These are phyloP conservation scores for Cutaneotrichosporon cutaneum DNA, from an alignment of 1,284 basidiomycete genomes.

Conservation along the genomic window DNA sequence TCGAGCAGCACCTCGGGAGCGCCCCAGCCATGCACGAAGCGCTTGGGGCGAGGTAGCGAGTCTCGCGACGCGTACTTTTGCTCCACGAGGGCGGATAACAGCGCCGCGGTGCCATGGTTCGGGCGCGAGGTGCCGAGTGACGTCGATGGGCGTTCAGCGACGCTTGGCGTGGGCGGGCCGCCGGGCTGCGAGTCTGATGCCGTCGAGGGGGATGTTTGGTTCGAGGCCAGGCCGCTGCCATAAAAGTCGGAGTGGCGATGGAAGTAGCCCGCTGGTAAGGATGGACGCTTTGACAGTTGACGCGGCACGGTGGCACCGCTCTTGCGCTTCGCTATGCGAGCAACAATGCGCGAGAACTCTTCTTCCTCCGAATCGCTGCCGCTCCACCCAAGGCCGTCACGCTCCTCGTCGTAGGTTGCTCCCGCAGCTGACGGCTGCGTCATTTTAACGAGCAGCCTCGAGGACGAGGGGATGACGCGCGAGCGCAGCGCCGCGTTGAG, in stretches of 20 bases:
- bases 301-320: slow-evolving; percentile 3
- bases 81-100: slow-evolving; percentile 24
- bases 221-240: neutral
- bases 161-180: slow-evolving; percentile 11
- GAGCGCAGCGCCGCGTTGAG: slow-evolving; percentile 34
- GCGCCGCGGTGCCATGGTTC: slow-evolving; percentile 17
- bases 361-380: slow-evolving; percentile 47
- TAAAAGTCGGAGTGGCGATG: slow-evolving; percentile 7
- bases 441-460: slow-evolving; percentile 19
- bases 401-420: neutral
- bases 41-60: slow-evolving; percentile 22
- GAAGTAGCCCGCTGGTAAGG: slow-evolving; percentile 13
- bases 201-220: slow-evolving; percentile 1
- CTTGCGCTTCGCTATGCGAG: slow-evolving; percentile 28
- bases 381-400: slow-evolving; percentile 31
- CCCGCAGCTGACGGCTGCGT: neutral
- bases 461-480: slow-evolving; percentile 33
- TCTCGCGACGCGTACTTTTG: slow-evolving; percentile 25
- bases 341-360: slow-evolving; percentile 34
- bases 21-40: slow-evolving; percentile 41
- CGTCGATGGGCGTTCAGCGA: slow-evolving; percentile 19
- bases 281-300: slow-evolving; percentile 18
- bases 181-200: neutral
- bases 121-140: slow-evolving; percentile 14
- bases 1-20: slow-evolving; percentile 40